Conservation (phyloP, 345 rosid species). For the Eucalyptus sp. region DNA sequence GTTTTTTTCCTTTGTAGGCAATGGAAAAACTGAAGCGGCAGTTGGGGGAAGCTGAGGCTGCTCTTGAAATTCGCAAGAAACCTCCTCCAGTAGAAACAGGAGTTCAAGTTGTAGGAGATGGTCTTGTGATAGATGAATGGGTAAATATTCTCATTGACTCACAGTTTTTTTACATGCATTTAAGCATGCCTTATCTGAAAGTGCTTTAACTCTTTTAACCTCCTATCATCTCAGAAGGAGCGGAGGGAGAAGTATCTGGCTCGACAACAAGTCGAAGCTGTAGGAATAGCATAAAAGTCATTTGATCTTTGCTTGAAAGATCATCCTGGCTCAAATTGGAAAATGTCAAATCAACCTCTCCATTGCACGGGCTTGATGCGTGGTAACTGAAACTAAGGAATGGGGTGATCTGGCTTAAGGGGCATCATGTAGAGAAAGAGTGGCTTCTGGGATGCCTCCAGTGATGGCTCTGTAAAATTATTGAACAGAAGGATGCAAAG, state of each 20-base stretch:
- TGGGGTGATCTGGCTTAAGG: background rate
- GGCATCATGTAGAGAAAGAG: background rate
- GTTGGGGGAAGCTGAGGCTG: constrained; percentile 92
- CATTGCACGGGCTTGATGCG: background rate
- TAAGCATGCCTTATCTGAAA: background rate
- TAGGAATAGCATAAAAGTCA: constrained; percentile 5
- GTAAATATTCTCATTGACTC: constrained; percentile 12
- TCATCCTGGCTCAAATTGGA: background rate
- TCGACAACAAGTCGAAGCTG: constrained; percentile 62
- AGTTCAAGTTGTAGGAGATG: constrained; percentile 73
- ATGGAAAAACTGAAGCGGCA: constrained; percentile 81
- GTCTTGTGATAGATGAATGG: constrained; percentile 98
- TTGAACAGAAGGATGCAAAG: background rate
- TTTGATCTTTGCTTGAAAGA: background rate
- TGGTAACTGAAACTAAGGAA: background rate
- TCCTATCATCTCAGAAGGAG: constrained; percentile 52
- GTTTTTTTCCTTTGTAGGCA: constrained; percentile 18
- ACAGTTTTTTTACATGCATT: background rate
- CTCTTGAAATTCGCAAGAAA: constrained; percentile 74
- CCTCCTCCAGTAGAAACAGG: constrained; percentile 86
- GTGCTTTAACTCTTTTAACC: background rate
- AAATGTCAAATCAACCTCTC: background rate
- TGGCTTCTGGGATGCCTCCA: background rate
- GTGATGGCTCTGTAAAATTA: background rate
- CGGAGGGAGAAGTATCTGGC: constrained; percentile 94